Conservation (phyloP, 2,329 filamentous ascomycete species). For the Trichoderma sp. region DNA sequence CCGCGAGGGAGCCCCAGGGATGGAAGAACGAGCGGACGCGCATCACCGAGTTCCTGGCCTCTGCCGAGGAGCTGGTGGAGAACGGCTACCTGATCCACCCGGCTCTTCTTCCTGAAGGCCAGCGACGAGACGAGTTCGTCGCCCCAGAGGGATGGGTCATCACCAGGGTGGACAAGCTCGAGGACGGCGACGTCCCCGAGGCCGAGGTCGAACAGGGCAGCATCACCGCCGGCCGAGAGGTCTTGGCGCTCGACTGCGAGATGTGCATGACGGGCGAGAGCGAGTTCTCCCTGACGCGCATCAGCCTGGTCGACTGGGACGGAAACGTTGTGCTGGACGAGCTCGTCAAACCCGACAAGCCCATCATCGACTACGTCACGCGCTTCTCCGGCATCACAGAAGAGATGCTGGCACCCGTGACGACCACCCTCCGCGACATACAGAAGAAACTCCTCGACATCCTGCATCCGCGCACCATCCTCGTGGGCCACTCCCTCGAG, state of each 20-base stretch:
- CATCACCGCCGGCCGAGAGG: slow-evolving; percentile 75
- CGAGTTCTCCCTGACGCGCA: slow-evolving; percentile 80
- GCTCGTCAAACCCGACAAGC: slow-evolving; percentile 83
- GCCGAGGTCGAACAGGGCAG: slow-evolving; percentile 76
- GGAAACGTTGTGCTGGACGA: slow-evolving; percentile 82
- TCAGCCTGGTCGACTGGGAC: slow-evolving; percentile 86
- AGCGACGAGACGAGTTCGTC: slow-evolving; percentile 55
- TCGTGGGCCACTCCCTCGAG: slow-evolving; percentile 80
- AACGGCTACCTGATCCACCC: slow-evolving; percentile 87
- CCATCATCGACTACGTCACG: slow-evolving; percentile 92
- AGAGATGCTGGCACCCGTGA: slow-evolving; percentile 78
- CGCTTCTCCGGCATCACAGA: slow-evolving; percentile 90
- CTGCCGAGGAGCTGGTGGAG: slow-evolving; percentile 72
- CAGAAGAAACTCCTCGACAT: slow-evolving; percentile 75
- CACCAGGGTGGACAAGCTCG: slow-evolving; percentile 66
- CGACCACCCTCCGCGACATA: slow-evolving; percentile 80
- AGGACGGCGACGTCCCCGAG: slow-evolving; percentile 70
- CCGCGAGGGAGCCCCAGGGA: slow-evolving; percentile 62
- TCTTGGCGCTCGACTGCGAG: slow-evolving; percentile 90
- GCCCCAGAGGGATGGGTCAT: slow-evolving; percentile 79
- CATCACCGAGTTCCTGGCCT: slow-evolving; percentile 78
- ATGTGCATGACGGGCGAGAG: slow-evolving; percentile 89
- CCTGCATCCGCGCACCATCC: slow-evolving; percentile 70
- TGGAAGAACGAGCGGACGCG: slow-evolving; percentile 77
- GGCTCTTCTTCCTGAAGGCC: slow-evolving; percentile 64